Evolutionary conservation across 2,329 filamentous ascomycete species (phyloP).

Genomic region (Hypoxylon sp.): DNA sequence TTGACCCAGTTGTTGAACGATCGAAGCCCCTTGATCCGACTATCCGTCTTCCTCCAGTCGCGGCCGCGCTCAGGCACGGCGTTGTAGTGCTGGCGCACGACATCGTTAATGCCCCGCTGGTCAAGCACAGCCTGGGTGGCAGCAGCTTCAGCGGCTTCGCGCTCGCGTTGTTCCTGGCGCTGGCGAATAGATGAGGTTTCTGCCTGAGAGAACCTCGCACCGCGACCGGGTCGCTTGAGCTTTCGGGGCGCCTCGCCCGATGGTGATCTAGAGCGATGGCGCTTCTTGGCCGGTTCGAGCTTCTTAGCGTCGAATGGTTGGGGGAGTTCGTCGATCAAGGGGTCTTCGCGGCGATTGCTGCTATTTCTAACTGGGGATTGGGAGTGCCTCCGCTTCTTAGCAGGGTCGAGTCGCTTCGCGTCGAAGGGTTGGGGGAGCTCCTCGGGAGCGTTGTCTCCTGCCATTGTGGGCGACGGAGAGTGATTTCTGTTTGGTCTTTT

Average conservation of each 20-base stretch:
- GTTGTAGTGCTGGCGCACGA: slow-evolving; percentile 96
- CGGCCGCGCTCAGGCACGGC: slow-evolving; percentile 91
- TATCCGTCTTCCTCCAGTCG: slow-evolving; percentile 94
- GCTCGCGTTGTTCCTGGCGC: slow-evolving; percentile 70
- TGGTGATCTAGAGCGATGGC: slow-evolving; percentile 66
- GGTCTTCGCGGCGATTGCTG: slow-evolving; percentile 48
- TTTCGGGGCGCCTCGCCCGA: slow-evolving; percentile 65
- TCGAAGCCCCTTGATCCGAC: slow-evolving; percentile 92
- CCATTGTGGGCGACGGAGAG: slow-evolving; percentile 50
- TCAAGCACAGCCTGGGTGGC: slow-evolving; percentile 58
- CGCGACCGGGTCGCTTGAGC: slow-evolving; percentile 76
- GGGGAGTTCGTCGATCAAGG: slow-evolving; percentile 61
- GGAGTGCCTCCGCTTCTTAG: slow-evolving; percentile 58
- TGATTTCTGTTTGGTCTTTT: slow-evolving; percentile 19
- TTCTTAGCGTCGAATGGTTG: slow-evolving; percentile 72
- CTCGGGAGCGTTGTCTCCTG: slow-evolving; percentile 52
- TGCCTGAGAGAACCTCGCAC: slow-evolving; percentile 74
- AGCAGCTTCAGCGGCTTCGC: slow-evolving; percentile 56
- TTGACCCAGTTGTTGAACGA: slow-evolving; percentile 99
- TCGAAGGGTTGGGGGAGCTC: slow-evolving; percentile 58
- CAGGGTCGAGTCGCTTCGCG: slow-evolving; percentile 57
- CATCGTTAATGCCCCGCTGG: slow-evolving; percentile 78
- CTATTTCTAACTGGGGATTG: slow-evolving; percentile 52
- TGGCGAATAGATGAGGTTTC: slow-evolving; percentile 77
- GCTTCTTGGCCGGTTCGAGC: slow-evolving; percentile 70